A percentile compares a stretch with the other conserved stretches of the same genome.
Conservation (phyloP, 768 basidiomycete species). For the Termitomyces sp. region DNA sequence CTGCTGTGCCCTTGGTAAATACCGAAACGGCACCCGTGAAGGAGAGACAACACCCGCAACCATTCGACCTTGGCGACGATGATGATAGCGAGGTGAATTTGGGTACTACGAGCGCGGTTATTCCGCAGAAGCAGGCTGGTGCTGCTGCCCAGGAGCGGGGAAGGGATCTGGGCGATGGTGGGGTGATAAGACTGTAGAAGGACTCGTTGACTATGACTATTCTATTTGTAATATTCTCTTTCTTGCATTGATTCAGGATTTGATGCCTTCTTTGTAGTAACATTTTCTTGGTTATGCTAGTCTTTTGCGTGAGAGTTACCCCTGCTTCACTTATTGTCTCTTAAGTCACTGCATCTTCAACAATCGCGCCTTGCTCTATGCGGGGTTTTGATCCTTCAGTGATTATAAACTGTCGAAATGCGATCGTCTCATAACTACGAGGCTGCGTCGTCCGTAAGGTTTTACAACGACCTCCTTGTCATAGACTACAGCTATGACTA, state of each 20-base stretch:
- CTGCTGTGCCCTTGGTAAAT: background rate
- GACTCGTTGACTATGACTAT: background rate
- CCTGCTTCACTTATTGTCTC: background rate
- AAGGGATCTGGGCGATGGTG: background rate
- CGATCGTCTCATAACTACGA: no score
- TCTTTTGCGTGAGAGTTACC: background rate
- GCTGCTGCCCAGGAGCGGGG: background rate
- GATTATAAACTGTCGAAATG: no score
- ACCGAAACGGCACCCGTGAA: background rate
- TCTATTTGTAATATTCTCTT: background rate
- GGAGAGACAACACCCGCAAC: slow-evolving; percentile 10
- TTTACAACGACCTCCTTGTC: no score
- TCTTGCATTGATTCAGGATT: background rate
- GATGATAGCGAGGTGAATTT: slow-evolving; percentile 18
- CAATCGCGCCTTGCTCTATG: background rate
- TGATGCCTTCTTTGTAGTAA: background rate
- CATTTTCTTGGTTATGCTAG: no score
- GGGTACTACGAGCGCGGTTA: background rate
- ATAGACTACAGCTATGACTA: no score
- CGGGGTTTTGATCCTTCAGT: background rate
- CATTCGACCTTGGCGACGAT: slow-evolving; percentile 24
- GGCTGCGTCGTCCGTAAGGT: no score
- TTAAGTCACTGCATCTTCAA: background rate
- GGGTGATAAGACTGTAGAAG: background rate
- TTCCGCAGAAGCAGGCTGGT: background rate